phyloP scores from a whole-genome alignment of 1,284 basidiomycete genomes.

The Kwoniella shivajii region DNA sequence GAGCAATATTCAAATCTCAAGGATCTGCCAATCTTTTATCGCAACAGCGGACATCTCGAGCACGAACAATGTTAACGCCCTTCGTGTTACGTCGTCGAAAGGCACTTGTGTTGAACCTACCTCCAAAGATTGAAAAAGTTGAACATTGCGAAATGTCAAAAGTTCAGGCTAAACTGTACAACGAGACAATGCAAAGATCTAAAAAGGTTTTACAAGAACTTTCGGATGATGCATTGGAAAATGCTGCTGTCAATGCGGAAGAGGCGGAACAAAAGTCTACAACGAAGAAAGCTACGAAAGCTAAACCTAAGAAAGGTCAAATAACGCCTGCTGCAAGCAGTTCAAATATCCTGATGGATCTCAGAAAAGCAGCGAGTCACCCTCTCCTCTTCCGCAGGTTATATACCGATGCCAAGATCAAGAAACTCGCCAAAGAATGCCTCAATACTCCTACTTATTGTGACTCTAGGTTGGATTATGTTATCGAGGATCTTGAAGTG shows the following conservation, averaged over 20 bases:
- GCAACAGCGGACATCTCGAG: constrained; percentile 85
- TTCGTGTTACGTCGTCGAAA: constrained; percentile 96
- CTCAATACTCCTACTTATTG: constrained; percentile 86
- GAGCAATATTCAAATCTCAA: constrained; percentile 96
- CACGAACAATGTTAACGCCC: constrained; percentile 99
- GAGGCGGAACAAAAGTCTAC: constrained; percentile 58
- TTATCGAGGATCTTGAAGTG: constrained; percentile 82
- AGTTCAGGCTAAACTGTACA: constrained; percentile 80
- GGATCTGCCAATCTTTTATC: constrained; percentile 74
- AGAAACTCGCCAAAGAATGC: constrained; percentile 75
- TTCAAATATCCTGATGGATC: constrained; percentile 85
- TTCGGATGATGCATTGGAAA: constrained; percentile 58
- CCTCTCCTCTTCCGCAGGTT: constrained; percentile 89
- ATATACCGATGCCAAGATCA: constrained; percentile 77
- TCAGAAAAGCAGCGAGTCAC: constrained; percentile 93
- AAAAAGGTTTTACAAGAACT: constrained; percentile 72
- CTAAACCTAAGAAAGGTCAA: constrained; percentile 56
- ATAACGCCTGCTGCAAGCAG: constrained; percentile 29
- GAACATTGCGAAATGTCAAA: constrained; percentile 93
- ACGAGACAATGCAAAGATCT: constrained; percentile 78
- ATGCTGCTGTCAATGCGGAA: constrained; percentile 43
- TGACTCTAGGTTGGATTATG: constrained; percentile 73
- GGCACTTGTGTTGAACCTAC: constrained; percentile 87
- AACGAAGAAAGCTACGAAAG: constrained; percentile 72
- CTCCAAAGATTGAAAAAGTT: constrained; percentile 86